Base-by-base conservation (phyloP, 23 red algal species). In the Gracilaria domingensis region DNA sequence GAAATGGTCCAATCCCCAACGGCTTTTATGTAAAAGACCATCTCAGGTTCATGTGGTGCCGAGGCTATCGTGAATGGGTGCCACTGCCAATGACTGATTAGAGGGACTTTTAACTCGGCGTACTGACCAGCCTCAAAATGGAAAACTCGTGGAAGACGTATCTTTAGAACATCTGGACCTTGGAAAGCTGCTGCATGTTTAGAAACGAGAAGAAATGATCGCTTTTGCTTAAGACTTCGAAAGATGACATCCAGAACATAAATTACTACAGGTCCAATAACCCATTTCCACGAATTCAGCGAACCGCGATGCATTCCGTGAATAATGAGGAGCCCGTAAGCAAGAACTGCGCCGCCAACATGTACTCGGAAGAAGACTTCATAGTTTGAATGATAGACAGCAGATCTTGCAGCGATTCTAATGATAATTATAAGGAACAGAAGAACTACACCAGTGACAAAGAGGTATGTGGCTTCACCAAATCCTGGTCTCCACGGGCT, bases 91-190 rank as follows among this genome's bases (percentile, higher is more conserved):
- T 69, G 80, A 49, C 85, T 88, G 8, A 97, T 32, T 14, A 40
- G 61, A 44, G 95, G 95, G 0, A 97, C 79, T 76, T 91, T 89
- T 14, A 97, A 55, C 32, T 97, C 86, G 0, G 88, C 89, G 73
- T 97, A 97, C 64, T 97, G 95, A 66, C 95, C 95, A n/a, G 95
- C 87, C 45, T 91, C 76, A 82, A 84, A 96, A 44, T 91, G 89
- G 50, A 96, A 96, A 18, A 93, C 89, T 12, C 88, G 79, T 23
- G 89, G 89, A 30, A 96, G 84, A 32, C 89, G 72, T 45, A 96
- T 78, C 77, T 87, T 86, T 54, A 94, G 23, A 80, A 94, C 76
- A 45, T 86, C 72, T 8, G 69, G 84, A 45, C 84, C 92, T 59
- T 88, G 82, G 62, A 87, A 94, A 16, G 72, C 71, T 8, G 92